These are phyloP conservation scores for Citrus sinensis DNA, from an alignment of 345 rosid genomes.

Conservation along the genomic window DVS_A1.0 CM039163.1:16283501-16284000, in stretches of 20 bases:
- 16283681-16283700: slow-evolving; percentile 89
- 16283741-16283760: slow-evolving; percentile 81
- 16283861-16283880: neutral
- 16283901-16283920: no score
- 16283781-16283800: neutral
- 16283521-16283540: slow-evolving; percentile 99
- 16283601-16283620: slow-evolving; percentile 8
- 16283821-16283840: neutral
- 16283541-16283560: slow-evolving; percentile 97
- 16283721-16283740: slow-evolving; percentile 96
- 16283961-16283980: no score
- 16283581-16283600: slow-evolving; percentile 8
- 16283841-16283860: slow-evolving; percentile 8
- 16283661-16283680: slow-evolving; percentile 98
- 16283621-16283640: neutral
- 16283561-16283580: slow-evolving; percentile 79
- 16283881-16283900: no score
- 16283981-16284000: no score
- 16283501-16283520: slow-evolving; percentile 84
- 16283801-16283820: neutral
- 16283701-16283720: slow-evolving; percentile 86
- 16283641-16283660: slow-evolving; percentile 51
- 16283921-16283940: no score
- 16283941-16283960: no score
- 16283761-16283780: slow-evolving; percentile 49